Evolutionary conservation across 2,329 filamentous ascomycete genomes (phyloP).

Genomic region (Phaeosphaeria sp.): DNA sequence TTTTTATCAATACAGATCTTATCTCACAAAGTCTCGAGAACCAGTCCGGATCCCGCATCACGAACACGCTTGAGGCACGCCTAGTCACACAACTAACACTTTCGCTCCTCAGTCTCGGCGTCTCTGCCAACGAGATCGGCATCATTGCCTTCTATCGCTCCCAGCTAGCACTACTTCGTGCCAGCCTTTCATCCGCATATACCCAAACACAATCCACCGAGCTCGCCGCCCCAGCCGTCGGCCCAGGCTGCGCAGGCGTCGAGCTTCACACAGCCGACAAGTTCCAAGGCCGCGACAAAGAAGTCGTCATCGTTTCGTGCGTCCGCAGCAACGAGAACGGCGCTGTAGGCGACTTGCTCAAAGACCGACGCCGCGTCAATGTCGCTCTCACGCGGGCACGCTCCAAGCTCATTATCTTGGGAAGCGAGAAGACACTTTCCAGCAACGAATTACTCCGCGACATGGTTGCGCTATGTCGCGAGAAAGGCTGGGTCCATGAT

Average conservation of each 20-base stretch:
- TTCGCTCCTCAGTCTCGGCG: slow-evolving; percentile 75
- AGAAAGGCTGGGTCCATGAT: slow-evolving; percentile 80
- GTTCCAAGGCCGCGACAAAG: slow-evolving; percentile 96
- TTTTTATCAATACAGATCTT: slow-evolving; percentile 88
- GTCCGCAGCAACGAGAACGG: slow-evolving; percentile 85
- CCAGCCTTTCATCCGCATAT: slow-evolving; percentile 66
- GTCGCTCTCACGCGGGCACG: slow-evolving; percentile 93
- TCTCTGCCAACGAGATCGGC: slow-evolving; percentile 79
- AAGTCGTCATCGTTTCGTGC: slow-evolving; percentile 84
- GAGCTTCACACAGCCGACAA: slow-evolving; percentile 98
- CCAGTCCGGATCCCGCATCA: slow-evolving; percentile 78
- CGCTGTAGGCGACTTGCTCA: slow-evolving; percentile 87
- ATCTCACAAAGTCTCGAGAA: slow-evolving; percentile 73
- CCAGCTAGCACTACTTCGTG: slow-evolving; percentile 83
- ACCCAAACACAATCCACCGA: slow-evolving; percentile 56
- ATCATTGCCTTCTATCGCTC: slow-evolving; percentile 97
- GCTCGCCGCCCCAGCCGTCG: slow-evolving; percentile 22
- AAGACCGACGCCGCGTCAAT: slow-evolving; percentile 92
- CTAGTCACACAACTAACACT: slow-evolving; percentile 83
- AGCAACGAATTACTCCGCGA: slow-evolving; percentile 75
- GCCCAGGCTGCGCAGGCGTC: slow-evolving; percentile 55
- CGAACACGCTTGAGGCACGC: slow-evolving; percentile 83
- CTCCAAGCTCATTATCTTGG: slow-evolving; percentile 88
- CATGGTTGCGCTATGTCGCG: slow-evolving; percentile 80
- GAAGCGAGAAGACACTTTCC: slow-evolving; percentile 77